phyloP scores from a whole-genome alignment of 192 early-diverging fungal genomes.

The Rhizophagus clarus region DNA sequence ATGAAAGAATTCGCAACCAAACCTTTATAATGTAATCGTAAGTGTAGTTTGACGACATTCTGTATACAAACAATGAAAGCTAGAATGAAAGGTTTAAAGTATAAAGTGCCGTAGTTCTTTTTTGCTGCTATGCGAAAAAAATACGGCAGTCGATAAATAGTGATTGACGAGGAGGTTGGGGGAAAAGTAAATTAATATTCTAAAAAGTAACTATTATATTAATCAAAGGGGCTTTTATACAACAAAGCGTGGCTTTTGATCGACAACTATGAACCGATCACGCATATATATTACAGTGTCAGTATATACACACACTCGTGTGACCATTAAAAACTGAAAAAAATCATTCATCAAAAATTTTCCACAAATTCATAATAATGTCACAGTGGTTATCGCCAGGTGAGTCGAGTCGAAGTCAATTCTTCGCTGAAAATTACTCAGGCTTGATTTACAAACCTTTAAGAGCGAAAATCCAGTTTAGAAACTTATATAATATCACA shows the following conservation, averaged over 20 bases:
- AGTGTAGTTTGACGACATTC: conserved; percentile 48
- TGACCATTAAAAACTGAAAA: not conserved
- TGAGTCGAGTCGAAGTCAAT: conserved; percentile 4
- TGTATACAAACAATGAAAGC: not conserved
- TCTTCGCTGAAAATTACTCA: conserved; percentile 8
- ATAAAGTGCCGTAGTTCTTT: not conserved
- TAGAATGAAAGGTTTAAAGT: conserved; percentile 18
- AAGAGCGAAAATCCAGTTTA: not conserved
- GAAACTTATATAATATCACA: not conserved
- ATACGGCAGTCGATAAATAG: not conserved
- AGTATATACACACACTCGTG: not conserved
- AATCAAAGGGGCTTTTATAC: not conserved
- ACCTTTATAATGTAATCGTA: conserved; percentile 71
- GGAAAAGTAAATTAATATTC: not conserved
- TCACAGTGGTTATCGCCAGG: conserved; percentile 33
- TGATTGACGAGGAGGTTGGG: conserved; percentile 3
- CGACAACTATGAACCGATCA: not conserved
- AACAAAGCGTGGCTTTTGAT: not conserved
- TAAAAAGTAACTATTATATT: not conserved
- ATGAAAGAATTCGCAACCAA: not conserved
- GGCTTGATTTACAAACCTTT: not conserved
- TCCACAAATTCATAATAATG: conserved; percentile 14
- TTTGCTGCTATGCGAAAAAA: not conserved
- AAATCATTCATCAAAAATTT: not conserved
- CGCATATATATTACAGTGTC: no score